phyloP scores from a whole-genome alignment of 1,284 basidiomycete genomes.

The Sporisorium iseilematis-ciliati region DNA sequence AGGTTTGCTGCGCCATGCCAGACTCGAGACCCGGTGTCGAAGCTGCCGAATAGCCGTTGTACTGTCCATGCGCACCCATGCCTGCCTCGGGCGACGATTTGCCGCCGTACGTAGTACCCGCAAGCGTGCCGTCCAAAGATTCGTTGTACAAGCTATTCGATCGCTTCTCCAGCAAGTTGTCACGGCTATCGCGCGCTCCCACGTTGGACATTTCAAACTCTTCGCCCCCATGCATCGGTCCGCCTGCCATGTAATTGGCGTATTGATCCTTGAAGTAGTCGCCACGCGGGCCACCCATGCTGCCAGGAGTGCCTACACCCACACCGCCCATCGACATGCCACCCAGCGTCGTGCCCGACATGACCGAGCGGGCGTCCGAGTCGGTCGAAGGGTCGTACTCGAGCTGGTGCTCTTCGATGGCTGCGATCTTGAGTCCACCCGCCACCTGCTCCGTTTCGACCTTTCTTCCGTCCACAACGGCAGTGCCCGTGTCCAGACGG shows the following conservation, averaged over 20 bases:
- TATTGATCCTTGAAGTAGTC: slow-evolving; percentile 61
- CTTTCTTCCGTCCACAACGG: slow-evolving; percentile 56
- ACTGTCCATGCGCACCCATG: slow-evolving; percentile 20
- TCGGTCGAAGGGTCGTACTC: slow-evolving; percentile 64
- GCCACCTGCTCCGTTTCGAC: slow-evolving; percentile 55
- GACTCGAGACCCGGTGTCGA: slow-evolving; percentile 26
- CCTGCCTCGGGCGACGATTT: slow-evolving; percentile 42
- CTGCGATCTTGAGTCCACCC: slow-evolving; percentile 63
- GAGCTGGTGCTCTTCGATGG: slow-evolving; percentile 64
- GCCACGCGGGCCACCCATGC: slow-evolving; percentile 19
- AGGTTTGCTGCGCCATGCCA: slow-evolving; percentile 26
- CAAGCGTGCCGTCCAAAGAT: slow-evolving; percentile 42
- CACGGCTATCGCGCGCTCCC: slow-evolving; percentile 50
- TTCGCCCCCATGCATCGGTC: slow-evolving; percentile 37
- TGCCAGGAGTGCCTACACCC: slow-evolving; percentile 32
- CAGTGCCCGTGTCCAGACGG: slow-evolving; percentile 44
- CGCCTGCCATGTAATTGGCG: slow-evolving; percentile 57
- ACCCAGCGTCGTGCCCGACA: slow-evolving; percentile 63
- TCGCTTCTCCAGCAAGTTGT: slow-evolving; percentile 62
- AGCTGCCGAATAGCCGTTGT: slow-evolving; percentile 23
- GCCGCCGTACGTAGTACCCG: slow-evolving; percentile 36
- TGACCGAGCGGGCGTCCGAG: slow-evolving; percentile 58
- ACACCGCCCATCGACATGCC: slow-evolving; percentile 38
- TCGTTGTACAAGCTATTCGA: slow-evolving; percentile 48
- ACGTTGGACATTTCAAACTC: slow-evolving; percentile 61